Conservation (phyloP, 73 alveolate genomes). For the Paramecium sonneborni region DNA sequence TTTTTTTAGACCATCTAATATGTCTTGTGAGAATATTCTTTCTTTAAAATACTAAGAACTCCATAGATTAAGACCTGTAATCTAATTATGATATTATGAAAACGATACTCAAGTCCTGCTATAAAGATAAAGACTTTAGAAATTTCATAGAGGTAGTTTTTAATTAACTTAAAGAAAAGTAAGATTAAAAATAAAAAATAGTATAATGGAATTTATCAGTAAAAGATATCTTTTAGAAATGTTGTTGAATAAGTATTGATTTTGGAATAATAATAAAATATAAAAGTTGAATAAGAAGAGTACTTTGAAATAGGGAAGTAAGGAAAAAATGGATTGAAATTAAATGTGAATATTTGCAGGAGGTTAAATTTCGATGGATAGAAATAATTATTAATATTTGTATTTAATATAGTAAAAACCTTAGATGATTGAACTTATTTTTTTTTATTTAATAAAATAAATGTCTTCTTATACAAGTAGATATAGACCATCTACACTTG, state of each 20-base stretch:
- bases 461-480: neutral
- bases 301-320: too few relatives aligned
- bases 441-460: constrained; percentile 1
- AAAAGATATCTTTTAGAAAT: neutral
- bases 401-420: neutral
- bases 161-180: too few relatives aligned
- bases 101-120: neutral
- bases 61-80: neutral
- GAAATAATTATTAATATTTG: neutral
- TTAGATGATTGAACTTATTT: neutral
- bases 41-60: neutral
- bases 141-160: too few relatives aligned
- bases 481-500: constrained; percentile 24
- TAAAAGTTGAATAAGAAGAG: too few relatives aligned
- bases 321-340: too few relatives aligned
- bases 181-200: too few relatives aligned
- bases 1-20: neutral
- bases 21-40: neutral
- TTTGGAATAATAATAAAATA: too few relatives aligned
- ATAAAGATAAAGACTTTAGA: neutral
- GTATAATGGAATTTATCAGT: neutral
- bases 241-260: neutral
- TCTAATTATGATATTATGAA: neutral
- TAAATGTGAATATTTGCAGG: too few relatives aligned
- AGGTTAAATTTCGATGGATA: neutral